phyloP scores from a whole-genome alignment of 164 flowering plant species.

The Macadamia tetraphylla region DNA sequence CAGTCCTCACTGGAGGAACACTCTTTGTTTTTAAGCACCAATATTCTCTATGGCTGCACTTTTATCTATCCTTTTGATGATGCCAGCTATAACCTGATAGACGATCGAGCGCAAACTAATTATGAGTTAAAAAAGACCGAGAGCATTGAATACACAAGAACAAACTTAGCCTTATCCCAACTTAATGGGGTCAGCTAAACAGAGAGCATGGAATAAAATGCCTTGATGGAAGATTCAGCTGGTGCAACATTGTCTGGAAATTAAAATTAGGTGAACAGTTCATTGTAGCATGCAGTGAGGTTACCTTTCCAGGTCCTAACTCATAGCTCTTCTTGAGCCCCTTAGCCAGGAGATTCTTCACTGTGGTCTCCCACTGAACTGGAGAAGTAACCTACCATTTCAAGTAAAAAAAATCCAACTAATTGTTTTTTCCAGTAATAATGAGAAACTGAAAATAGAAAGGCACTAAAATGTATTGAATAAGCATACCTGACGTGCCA shows the following conservation, averaged over 20 bases:
- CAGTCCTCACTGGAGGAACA: neutral
- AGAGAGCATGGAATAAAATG: neutral
- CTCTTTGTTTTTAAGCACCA: conserved; percentile 37
- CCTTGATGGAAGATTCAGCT: neutral
- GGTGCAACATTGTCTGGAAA: neutral
- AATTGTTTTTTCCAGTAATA: conserved; percentile 1
- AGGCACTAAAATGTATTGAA: neutral
- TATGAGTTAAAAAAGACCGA: too few relatives aligned
- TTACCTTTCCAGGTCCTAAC: conserved; percentile 97
- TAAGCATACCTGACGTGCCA: conserved; percentile 74
- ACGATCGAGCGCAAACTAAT: conserved; percentile 4
- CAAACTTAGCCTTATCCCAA: too few relatives aligned
- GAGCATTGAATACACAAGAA: too few relatives aligned
- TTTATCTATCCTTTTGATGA: conserved; percentile 78
- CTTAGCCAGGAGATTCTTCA: conserved; percentile 65
- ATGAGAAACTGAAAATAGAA: neutral
- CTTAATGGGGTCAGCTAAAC: too few relatives aligned
- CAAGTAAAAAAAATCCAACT: neutral
- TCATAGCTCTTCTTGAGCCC: conserved; percentile 85
- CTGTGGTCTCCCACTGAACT: conserved; percentile 94
- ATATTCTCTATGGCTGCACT: conserved; percentile 62
- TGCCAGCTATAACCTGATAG: conserved; percentile 89
- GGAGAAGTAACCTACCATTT: conserved; percentile 80
- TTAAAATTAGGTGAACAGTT: neutral
- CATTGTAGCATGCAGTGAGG: neutral